Conservation (phyloP, 768 basidiomycete species). For the Leccinum variicolor region DNA sequence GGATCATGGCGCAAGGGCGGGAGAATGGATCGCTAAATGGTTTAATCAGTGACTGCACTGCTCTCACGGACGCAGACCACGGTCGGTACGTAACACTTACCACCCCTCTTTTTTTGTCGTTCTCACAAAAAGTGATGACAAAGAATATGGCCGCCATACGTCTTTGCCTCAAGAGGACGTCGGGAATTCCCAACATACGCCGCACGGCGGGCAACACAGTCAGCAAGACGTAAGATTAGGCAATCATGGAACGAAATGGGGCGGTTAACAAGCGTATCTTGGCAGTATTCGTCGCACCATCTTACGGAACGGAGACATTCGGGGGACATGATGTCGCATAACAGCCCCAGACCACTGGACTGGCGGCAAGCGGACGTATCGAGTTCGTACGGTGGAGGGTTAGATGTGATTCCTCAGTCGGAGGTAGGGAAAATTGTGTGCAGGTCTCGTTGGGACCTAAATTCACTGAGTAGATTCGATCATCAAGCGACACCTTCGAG, state of each 20-base stretch:
- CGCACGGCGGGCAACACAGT: slow-evolving; percentile 25
- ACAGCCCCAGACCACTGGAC: slow-evolving; percentile 31
- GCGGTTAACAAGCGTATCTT: slow-evolving; percentile 20
- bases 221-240: slow-evolving; percentile 33
- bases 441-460: slow-evolving; percentile 20
- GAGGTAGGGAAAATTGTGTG: slow-evolving; percentile 26
- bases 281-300: slow-evolving; percentile 32
- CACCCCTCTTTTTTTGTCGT: slow-evolving; percentile 4
- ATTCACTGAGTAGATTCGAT: slow-evolving; percentile 34
- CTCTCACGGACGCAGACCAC: slow-evolving; percentile 35
- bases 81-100: slow-evolving; percentile 28
- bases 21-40: slow-evolving; percentile 19
- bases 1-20: slow-evolving; percentile 1
- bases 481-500: slow-evolving; percentile 38
- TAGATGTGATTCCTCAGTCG: slow-evolving; percentile 33
- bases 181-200: slow-evolving; percentile 28
- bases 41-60: slow-evolving; percentile 29
- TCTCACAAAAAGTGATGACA: slow-evolving; percentile 20
- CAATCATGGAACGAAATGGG: slow-evolving; percentile 10
- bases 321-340: slow-evolving; percentile 33
- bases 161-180: slow-evolving; percentile 31
- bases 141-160: slow-evolving; percentile 33
- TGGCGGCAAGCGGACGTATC: slow-evolving; percentile 34
- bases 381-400: slow-evolving; percentile 24
- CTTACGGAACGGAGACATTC: slow-evolving; percentile 32